Evolutionary conservation across 257 asterid genomes (phyloP).

Genomic region (Solanum tarijense): DNA sequence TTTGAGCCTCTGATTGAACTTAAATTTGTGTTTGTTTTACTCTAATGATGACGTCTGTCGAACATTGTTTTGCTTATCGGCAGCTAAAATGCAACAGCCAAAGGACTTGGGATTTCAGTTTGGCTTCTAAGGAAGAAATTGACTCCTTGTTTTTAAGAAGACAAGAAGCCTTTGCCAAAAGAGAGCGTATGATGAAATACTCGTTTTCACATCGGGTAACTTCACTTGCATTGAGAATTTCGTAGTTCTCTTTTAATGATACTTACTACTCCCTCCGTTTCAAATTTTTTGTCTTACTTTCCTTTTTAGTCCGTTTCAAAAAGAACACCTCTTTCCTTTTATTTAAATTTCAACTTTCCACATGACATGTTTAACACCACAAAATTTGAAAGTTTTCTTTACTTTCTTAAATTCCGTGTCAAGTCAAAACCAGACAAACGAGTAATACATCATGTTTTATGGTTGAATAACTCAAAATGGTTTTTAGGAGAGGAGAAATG

Average conservation of each 20-base stretch:
- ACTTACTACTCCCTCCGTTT: neutral
- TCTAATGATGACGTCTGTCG: neutral
- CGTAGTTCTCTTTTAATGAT: neutral
- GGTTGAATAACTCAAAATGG: neutral
- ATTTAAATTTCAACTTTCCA: neutral
- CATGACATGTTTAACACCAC: neutral
- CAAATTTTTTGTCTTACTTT: neutral
- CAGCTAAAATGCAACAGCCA: slow-evolving; percentile 39
- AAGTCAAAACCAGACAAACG: neutral
- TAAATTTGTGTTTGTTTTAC: neutral
- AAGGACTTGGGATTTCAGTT: slow-evolving; percentile 52
- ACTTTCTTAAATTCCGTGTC: neutral
- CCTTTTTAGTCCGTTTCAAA: neutral
- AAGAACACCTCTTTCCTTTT: neutral
- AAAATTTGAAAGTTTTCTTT: neutral
- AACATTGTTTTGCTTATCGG: neutral
- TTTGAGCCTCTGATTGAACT: neutral
- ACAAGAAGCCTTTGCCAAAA: slow-evolving; percentile 52
- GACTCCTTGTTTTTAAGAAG: slow-evolving; percentile 44
- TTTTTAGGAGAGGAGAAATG: slow-evolving; percentile 54
- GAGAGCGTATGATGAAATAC: slow-evolving; percentile 68
- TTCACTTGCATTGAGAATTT: neutral
- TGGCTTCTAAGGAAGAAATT: slow-evolving; percentile 36
- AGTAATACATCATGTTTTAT: neutral
- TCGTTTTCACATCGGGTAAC: slow-evolving; percentile 71